These are phyloP conservation scores for Solanum bukasovii DNA, from an alignment of 257 asterid species.

Conservation along the genomic window DNA sequence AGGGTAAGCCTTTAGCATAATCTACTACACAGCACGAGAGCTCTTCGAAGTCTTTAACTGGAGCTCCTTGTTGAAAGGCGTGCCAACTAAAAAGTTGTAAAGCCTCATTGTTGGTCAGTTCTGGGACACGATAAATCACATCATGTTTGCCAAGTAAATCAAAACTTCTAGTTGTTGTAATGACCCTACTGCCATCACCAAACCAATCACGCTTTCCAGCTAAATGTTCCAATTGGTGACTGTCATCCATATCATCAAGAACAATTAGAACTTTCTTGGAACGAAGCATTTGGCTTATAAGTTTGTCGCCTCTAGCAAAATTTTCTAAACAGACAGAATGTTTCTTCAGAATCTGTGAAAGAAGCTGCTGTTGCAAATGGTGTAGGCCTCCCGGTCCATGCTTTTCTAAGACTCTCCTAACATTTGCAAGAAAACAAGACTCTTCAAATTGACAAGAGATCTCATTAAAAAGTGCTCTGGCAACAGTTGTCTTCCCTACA, in stretches of 20 bases:
- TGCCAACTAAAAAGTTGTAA: too few species aligned
- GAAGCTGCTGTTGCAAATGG: neutral
- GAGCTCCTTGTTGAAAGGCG: too few species aligned
- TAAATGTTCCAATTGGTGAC: neutral
- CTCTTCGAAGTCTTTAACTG: too few species aligned
- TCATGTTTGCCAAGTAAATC: neutral
- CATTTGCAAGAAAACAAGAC: neutral
- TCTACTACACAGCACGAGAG: too few species aligned
- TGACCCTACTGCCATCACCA: neutral
- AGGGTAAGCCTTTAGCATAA: too few species aligned
- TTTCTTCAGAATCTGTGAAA: neutral
- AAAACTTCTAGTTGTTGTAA: neutral
- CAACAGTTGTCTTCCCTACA: too few species aligned
- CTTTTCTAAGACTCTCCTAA: neutral
- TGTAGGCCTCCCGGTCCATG: neutral
- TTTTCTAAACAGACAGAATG: accelerated
- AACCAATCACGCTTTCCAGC: neutral
- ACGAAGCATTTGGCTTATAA: neutral
- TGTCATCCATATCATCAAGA: neutral
- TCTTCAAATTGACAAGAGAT: neutral
- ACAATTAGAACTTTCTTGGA: neutral
- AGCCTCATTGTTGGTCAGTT: too few species aligned
- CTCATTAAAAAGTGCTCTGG: neutral
- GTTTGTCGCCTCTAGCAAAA: neutral
- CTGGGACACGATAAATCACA: too few species aligned